Conservation (phyloP, 2,329 filamentous ascomycete species). For the Cladosporium austrohemisphaericum region DNA sequence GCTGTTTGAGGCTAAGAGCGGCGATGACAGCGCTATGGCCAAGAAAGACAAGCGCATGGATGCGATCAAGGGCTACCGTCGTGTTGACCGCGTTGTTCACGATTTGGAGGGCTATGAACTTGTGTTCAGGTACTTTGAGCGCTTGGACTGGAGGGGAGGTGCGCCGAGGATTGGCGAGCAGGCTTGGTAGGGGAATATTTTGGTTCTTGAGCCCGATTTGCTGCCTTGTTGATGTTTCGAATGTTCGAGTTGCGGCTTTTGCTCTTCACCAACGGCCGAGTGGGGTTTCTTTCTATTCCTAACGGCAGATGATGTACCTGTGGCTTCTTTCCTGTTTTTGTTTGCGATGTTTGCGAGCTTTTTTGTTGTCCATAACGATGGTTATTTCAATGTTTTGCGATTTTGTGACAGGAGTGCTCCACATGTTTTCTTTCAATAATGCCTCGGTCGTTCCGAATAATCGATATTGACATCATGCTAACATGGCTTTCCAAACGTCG, state of each 20-base stretch:
- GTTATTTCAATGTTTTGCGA: too few relatives aligned
- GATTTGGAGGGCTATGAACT: conserved; percentile 97
- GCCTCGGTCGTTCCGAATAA: too few relatives aligned
- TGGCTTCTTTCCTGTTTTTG: too few relatives aligned
- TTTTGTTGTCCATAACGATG: too few relatives aligned
- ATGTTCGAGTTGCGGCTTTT: background rate
- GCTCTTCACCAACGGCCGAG: too few relatives aligned
- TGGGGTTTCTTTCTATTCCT: too few relatives aligned
- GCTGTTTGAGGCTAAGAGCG: conserved; percentile 82
- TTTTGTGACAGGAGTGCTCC: too few relatives aligned
- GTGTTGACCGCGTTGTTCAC: conserved; percentile 92
- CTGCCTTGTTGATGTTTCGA: background rate
- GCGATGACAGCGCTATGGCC: conserved; percentile 39
- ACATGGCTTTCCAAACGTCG: too few relatives aligned
- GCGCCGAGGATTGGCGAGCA: conserved; percentile 59
- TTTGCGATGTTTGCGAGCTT: too few relatives aligned
- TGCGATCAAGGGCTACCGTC: conserved; percentile 76
- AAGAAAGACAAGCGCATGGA: conserved; percentile 60
- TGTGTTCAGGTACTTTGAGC: conserved; percentile 94
- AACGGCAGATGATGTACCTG: too few relatives aligned
- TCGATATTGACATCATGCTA: too few relatives aligned
- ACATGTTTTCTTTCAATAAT: too few relatives aligned
- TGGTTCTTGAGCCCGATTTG: background rate
- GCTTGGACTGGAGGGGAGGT: conserved; percentile 72
- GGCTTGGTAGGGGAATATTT: conserved; percentile 15